phyloP scores from a whole-genome alignment of 352 stramenopile species.

The Globisporangium acanthophoron region DNA sequence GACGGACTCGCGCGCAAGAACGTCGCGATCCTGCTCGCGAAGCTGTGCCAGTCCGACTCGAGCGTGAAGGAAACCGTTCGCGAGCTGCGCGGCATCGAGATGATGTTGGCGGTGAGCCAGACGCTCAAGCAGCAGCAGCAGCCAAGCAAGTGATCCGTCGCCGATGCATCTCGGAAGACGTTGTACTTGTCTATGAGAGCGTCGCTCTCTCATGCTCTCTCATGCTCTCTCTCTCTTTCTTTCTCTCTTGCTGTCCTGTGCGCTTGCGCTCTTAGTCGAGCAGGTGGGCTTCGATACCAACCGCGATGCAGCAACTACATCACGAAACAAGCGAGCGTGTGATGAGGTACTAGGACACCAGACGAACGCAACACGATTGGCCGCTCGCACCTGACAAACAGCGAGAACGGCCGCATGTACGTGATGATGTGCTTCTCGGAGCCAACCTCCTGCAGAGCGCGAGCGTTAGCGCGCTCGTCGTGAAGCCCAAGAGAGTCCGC shows the following conservation, averaged over 20 bases:
- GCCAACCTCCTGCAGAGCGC: slow-evolving; percentile 34
- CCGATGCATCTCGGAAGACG: background rate
- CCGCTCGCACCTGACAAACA: slow-evolving; percentile 56
- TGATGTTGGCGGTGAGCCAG: slow-evolving; percentile 67
- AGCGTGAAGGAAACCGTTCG: slow-evolving; percentile 50
- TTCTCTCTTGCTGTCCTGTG: no score
- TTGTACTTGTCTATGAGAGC: no score
- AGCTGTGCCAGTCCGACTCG: slow-evolving; percentile 47
- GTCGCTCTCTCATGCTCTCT: background rate
- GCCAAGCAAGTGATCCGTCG: background rate
- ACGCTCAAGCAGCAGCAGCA: slow-evolving; percentile 24
- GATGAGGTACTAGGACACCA: background rate
- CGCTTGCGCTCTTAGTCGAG: slow-evolving; percentile 17
- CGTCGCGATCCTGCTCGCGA: slow-evolving; percentile 68
- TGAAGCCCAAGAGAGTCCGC: background rate
- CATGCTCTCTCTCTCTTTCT: background rate
- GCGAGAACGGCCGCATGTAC: slow-evolving; percentile 69
- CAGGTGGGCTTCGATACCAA: slow-evolving; percentile 60
- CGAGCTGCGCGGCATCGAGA: slow-evolving; percentile 66
- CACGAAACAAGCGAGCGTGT: slow-evolving; percentile 4
- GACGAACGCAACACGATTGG: background rate
- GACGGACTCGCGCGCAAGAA: slow-evolving; percentile 68
- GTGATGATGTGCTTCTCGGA: slow-evolving; percentile 76
- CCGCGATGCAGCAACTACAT: slow-evolving; percentile 59
- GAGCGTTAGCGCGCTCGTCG: background rate